Base-by-base conservation (phyloP, 106 monocot genomes). In the Alisma plantagoaquatica region DNA sequence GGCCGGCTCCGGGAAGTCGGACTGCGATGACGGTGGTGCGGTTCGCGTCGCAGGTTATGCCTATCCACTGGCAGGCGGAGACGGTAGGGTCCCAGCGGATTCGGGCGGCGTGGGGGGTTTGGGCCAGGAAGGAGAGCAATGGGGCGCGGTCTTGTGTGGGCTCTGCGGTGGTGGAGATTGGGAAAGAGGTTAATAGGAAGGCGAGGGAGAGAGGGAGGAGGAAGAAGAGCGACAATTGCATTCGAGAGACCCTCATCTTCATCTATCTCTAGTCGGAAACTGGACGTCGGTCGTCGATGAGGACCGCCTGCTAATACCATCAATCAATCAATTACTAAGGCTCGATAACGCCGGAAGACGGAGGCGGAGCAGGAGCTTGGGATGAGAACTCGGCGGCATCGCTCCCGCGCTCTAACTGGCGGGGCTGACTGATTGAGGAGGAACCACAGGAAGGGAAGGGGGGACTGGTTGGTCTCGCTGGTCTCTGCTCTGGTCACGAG, bases 1-100 rank as follows among this genome's bases (percentile, higher is more conserved):
- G 80, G n/a, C 80, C 86, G 18, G 62, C 60, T 22, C 63, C 86
- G 59, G 86, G 86, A 20, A 86, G 86, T 44, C 73, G 86, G 68
- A 86, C 80, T 10, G 32, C 54, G 2, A 65, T 33, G 11, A 86
- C 86, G 31, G 75, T 23, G 8, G 50, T 46, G 24, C 26, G 59
- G 63, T 25, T 42, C 25, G 60, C 2, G 73, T 76, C 67, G 64
- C 86, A 86, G 25, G 43, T 60, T 29, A 86, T 80, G 27, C 86
- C 86, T 11, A 56, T 61, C 80, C 80, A 86, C 25, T 43, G 24
- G 77, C 86, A 86, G 57, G 80, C 44, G 6, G 76, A 73, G 23
- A 53, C 18, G 27, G 61, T 32, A 25, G 70, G 11, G 54, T 41
- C 67, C 86, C 86, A 86, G 26, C 43, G 54, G 48, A 86, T 3